Base-by-base conservation (phyloP, 768 basidiomycete species). In the Leucocoprinus birnbaumii region DNA sequence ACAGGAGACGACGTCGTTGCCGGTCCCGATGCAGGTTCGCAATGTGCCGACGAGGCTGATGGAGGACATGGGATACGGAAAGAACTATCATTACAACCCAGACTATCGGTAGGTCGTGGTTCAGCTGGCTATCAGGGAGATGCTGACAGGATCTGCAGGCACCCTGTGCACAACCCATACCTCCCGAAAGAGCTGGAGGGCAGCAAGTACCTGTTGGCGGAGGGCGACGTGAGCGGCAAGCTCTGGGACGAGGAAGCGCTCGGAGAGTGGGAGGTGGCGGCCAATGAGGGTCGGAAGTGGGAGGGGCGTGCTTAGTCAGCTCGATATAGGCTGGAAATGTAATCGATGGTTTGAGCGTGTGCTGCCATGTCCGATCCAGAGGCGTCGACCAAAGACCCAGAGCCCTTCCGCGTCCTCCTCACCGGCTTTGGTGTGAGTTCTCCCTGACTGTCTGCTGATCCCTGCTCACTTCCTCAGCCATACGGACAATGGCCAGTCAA, bases 1-100 rank as follows among this genome's bases (percentile, higher is more conserved):
- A 5, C 79, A 79, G 63, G 61, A 61, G 54, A 82, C 80, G 64
- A 66, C 69, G 54, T 71, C 80, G 10, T 63, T 80, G 46, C 77
- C 84, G 3, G 88, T 94, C 1, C 92, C 92, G 0, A 62, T 90
- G 54, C 74, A 78, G 35, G 77, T 92, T 61, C 79, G 92, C 26
- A 93, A 94, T 67, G 89, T 89, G 8, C 89, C 90, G 2, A 91
- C 89, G 2, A 60, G 59, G 18, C 63, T 90, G 9, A 86, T 89
- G 85, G 84, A 85, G 64, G 76, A 82, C 22, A 73, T 89, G 2
- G 85, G 83, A 19, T 89, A 87, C 62, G 84, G 84, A 1, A 72
- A 79, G 59, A 79, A 74, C 19, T 90, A 90, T 58, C 67, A 65
- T 51, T 90, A 84, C 59, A 84, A 88, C 65, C 86, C 86, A 8